Evolutionary conservation across 768 basidiomycete genomes (phyloP), one percentile per base, ranked within the genome.

Genomic region (Boletus reticulatus): DNA sequence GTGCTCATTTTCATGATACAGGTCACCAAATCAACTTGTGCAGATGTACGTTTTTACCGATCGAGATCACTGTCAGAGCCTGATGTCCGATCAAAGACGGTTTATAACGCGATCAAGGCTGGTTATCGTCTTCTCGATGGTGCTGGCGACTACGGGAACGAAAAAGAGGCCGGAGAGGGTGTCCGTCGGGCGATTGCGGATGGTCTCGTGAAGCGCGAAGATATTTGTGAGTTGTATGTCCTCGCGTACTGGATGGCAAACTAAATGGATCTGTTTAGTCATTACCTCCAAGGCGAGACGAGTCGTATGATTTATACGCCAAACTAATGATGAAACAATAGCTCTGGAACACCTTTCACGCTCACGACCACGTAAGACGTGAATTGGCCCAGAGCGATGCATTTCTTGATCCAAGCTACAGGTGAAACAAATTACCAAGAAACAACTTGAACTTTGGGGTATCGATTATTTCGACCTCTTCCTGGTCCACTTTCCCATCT

Each of bases 321-420:
- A 10, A 17, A 52, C 55, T 66, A 20, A 62, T 44, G 29, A 16
- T 17, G 31, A n/a, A 47, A 53, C 43, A 45, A 52, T 60, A 87
- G 85, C 76, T 94, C 36, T 94, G 92, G 93, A 94, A 94, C 73
- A 91, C 89, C 6, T 91, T 87, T 78, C 92, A 96, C 67, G 84
- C 86, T 44, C 81, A 79, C 55, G 86, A 93, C 52, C 85, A 86
- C 66, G 89, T 87, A 62, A 72, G 82, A 42, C 19, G 4, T 31
- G 22, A 13, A 36, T 39, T 29, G 0, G 16, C 13, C 16, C 42
- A 17, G 50, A 53, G 20, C 17, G 50, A 47, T 45, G 11, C 43
- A 48, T 13, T 17, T 43, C 19, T 31, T 53, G 43, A 49, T 41
- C 0, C 10, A 50, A 32, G 17, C n/a, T 34, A 57, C 60, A 88